These are phyloP conservation scores for Polyplosphaeria fusca DNA, from an alignment of 495 filamentous ascomycete genomes.

Conservation along the genomic window DNA sequence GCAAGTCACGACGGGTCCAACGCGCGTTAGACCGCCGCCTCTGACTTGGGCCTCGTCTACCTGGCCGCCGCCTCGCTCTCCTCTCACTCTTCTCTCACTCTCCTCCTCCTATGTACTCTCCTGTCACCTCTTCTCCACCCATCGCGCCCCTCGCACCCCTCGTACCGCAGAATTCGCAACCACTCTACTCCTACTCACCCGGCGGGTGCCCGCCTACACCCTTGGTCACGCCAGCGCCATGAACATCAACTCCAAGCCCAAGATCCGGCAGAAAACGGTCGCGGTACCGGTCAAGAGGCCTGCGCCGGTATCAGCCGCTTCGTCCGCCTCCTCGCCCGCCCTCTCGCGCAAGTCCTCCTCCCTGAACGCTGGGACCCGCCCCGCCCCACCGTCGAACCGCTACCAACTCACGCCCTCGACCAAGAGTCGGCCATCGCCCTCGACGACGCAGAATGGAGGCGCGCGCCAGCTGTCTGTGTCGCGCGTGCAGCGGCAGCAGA, in stretches of 20 bases:
- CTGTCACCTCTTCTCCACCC: no score
- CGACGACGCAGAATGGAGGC: conserved; percentile 8
- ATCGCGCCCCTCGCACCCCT: no score
- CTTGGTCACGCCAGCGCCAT: no score
- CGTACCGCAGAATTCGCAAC: no score
- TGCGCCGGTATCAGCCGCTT: background rate
- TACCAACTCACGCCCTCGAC: conserved; percentile 24
- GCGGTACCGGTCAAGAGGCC: conserved; percentile 25
- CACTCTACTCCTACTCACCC: no score
- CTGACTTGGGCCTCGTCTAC: no score
- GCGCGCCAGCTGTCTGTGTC: conserved; percentile 2
- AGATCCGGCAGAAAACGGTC: conserved; percentile 24
- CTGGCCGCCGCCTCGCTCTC: no score
- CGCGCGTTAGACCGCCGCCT: no score
- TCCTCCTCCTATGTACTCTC: no score
- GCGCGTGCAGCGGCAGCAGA: conserved; percentile 6
- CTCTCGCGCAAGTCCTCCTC: background rate
- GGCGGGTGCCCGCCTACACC: no score
- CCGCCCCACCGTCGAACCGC: conserved; percentile 8
- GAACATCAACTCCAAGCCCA: conserved; percentile 17
- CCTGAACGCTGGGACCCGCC: background rate
- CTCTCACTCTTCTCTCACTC: no score
- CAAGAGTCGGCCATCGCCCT: conserved; percentile 9
- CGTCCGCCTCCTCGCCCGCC: background rate
- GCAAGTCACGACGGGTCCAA: no score